Percentiles rank a stretch among this genome's conserved stretches.
These are phyloP conservation scores for Pseudozyma tsukubaensis DNA, from an alignment of 1,284 basidiomycete species.

Conservation along the genomic window DNA sequence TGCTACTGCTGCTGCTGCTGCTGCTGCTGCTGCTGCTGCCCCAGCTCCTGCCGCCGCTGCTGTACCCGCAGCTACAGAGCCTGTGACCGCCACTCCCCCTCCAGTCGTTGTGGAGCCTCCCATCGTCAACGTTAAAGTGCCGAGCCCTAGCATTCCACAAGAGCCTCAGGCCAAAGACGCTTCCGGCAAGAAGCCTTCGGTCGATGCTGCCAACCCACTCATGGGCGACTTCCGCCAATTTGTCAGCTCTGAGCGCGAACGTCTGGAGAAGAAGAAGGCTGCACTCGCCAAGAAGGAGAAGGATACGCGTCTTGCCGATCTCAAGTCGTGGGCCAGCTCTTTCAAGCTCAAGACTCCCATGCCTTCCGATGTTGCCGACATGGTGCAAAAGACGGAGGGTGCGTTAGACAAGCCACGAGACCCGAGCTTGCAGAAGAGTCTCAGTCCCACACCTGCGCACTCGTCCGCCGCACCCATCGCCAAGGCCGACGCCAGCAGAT, in stretches of 20 bases:
- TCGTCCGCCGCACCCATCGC: conserved; percentile 16
- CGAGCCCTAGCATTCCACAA: conserved; percentile 43
- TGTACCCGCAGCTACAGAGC: conserved; percentile 14
- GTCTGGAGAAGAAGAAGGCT: conserved; percentile 83
- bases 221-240: conserved; percentile 65
- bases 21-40: conserved; percentile 12
- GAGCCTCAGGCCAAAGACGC: conserved; percentile 19
- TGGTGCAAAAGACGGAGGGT: conserved; percentile 47
- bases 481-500: conserved; percentile 33
- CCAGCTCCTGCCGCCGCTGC: conserved; percentile 12
- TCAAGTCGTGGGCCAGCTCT: conserved; percentile 88
- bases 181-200: conserved; percentile 30
- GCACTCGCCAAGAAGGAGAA: conserved; percentile 90
- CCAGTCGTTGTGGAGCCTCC: conserved; percentile 23
- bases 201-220: conserved; percentile 49
- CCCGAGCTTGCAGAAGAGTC: conserved; percentile 58
- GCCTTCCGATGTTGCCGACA: conserved; percentile 91
- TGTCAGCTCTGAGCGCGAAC: conserved; percentile 63
- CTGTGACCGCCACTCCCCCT: conserved; percentile 14
- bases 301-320: conserved; percentile 89
- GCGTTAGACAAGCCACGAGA: conserved; percentile 60
- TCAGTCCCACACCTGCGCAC: conserved; percentile 52
- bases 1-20: conserved; percentile 41
- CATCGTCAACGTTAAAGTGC: conserved; percentile 48
- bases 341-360: conserved; percentile 98